Base-by-base conservation (phyloP, 768 basidiomycete species). In the Lactarius vividus region DNA sequence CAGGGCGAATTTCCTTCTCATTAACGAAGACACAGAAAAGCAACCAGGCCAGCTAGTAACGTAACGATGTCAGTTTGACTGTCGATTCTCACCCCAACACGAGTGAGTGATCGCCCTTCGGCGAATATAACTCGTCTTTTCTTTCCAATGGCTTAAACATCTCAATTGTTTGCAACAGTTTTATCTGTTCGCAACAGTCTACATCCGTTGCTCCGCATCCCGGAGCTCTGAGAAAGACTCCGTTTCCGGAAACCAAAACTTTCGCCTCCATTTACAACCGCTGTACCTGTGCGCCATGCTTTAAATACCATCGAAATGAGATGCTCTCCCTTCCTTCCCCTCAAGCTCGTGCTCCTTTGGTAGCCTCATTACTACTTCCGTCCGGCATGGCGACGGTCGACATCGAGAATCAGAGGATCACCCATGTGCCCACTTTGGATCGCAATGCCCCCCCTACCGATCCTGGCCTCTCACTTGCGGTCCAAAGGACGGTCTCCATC, bases 401-500 rank as follows among this genome's bases (percentile, higher is more conserved):
- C 31, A 33, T 66, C 52, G 65, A 66, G 40, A 66, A 54, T 20
- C 57, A 62, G 44, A 44, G 49, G 46, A 61, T 62, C 31, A 57
- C 61, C 31, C 37, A 49, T 11, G 61, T 42, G 10, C 40, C 61
- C 1, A 59, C 56, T 2, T 39, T 37, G 29, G 53, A 20, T 23
- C 44, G 42, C 3, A 11, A 52, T 52, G 23, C 13, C 26, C 54
- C 2, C 11, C 54, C 9, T 3, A 49, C 29, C 40, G 7, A n/a
- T 55, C 23, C 13, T 4, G 46, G 26, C 39, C 10, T 29, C 26
- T 9, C 16, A 20, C 61, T 66, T 20, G 54, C 40, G 3, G 15
- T 31, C 2, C 63, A 59, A 46, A 59, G 59, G 53, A 65, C 66
- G 4, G 16, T 65, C 15, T 67, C 64, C 1, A 57, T 68, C 33